A percentile compares a stretch with the other conserved stretches of the same genome.
Conservation (phyloP, 2,329 filamentous ascomycete genomes). For the Didymosphaeria variabile region DNA sequence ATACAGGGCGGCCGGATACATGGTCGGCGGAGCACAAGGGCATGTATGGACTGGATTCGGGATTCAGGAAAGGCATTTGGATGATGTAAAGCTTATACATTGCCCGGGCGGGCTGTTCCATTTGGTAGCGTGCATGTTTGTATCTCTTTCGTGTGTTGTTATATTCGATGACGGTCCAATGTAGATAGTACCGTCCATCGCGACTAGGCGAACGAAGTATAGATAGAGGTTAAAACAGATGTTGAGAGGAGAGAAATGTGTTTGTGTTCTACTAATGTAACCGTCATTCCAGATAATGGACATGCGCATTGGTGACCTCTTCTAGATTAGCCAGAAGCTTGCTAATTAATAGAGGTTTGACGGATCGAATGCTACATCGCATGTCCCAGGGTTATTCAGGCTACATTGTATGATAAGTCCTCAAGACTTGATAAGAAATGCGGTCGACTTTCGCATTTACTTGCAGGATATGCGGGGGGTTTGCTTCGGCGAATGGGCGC, state of each 20-base stretch:
- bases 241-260: neutral
- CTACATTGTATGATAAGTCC: too few species aligned
- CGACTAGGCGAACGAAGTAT: neutral
- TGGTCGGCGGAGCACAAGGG: neutral
- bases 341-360: too few species aligned
- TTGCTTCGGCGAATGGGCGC: too few species aligned
- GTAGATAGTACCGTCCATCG: slow-evolving; percentile 2
- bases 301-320: too few species aligned
- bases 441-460: too few species aligned
- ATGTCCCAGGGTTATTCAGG: too few species aligned
- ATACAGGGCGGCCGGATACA: neutral
- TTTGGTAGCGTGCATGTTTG: neutral
- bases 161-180: neutral
- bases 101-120: neutral
- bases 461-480: too few species aligned
- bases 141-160: neutral
- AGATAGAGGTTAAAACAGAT: neutral
- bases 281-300: neutral
- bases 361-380: too few species aligned
- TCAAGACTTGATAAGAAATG: too few species aligned
- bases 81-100: neutral
- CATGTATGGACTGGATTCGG: neutral
- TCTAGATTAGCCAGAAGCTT: too few species aligned
- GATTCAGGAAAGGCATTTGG: neutral
- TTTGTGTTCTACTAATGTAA: neutral